Conservation (phyloP, 1,284 basidiomycete species). For the Cryptococcus sp. region DNA sequence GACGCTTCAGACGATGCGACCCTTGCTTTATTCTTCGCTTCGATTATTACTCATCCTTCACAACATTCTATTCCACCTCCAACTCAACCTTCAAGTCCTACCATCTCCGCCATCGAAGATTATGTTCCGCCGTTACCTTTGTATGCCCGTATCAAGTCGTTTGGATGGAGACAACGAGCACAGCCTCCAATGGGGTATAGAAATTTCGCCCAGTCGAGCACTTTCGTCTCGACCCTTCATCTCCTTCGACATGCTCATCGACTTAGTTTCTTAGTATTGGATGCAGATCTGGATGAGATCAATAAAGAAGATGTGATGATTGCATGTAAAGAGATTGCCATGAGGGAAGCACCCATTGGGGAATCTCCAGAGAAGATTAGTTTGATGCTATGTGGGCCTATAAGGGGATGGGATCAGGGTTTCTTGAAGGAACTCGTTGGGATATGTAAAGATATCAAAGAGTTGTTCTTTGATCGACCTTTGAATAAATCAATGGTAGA, state of each 20-base stretch:
- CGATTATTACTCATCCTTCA: conserved; percentile 28
- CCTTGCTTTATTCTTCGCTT: conserved; percentile 33
- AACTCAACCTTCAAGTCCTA: conserved; percentile 16
- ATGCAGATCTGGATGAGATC: conserved; percentile 38
- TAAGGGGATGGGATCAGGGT: conserved; percentile 28
- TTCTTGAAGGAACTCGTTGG: conserved; percentile 31
- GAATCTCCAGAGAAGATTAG: conserved; percentile 20
- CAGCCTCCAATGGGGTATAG: conserved; percentile 25
- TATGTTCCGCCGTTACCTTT: conserved; percentile 16
- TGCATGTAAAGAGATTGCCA: conserved; percentile 23
- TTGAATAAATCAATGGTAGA: conserved; percentile 23
- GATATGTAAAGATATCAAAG: conserved; percentile 32
- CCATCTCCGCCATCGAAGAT: conserved; percentile 2
- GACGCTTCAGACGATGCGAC: conserved; percentile 44
- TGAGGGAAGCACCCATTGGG: conserved; percentile 17
- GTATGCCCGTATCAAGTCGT: conserved; percentile 27
- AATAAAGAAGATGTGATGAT: conserved; percentile 24
- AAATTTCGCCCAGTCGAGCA: conserved; percentile 29
- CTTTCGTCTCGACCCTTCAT: conserved; percentile 36
- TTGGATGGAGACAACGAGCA: conserved; percentile 42
- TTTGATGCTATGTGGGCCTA: conserved; percentile 42
- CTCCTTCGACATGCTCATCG: conserved; percentile 32
- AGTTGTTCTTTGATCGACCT: conserved; percentile 42
- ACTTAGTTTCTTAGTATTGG: conserved; percentile 38
- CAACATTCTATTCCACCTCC: conserved; percentile 18